These are phyloP conservation scores for Cladosporium sp. DNA, from an alignment of 2,329 filamentous ascomycete genomes.

Conservation along the genomic window DNA sequence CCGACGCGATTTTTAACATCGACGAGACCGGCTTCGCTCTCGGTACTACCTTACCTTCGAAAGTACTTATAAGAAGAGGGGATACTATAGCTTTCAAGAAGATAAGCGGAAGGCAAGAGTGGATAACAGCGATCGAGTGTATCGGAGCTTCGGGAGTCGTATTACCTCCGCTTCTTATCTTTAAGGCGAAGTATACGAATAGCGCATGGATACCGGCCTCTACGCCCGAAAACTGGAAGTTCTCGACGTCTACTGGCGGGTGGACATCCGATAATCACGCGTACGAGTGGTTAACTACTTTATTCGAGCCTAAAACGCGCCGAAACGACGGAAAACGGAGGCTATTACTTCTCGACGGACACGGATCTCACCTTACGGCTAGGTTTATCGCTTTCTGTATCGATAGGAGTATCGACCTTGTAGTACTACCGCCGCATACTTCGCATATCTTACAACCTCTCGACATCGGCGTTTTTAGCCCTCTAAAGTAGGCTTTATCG, in stretches of 20 bases:
- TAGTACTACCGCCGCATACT: no score
- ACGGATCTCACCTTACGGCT: constrained; percentile 4
- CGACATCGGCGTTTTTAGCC: constrained; percentile 10
- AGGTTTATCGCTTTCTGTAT: constrained; percentile 13
- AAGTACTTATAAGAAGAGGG: background rate
- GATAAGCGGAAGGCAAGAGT: no score
- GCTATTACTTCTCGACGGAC: constrained; percentile 4
- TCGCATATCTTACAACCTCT: background rate
- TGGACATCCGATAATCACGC: background rate
- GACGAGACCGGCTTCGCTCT: constrained; percentile 8
- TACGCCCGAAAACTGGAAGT: no score
- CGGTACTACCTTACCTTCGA: background rate
- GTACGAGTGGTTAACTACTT: constrained; percentile 4
- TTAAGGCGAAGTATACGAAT: background rate
- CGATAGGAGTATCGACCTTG: background rate
- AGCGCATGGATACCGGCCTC: no score
- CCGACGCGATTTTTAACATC: constrained; percentile 8
- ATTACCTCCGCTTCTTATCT: constrained; percentile 9
- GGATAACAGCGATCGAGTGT: no score
- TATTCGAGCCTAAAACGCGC: no score
- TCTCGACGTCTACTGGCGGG: no score
- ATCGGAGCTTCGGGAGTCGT: background rate
- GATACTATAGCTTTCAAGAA: no score
- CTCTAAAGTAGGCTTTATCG: background rate
- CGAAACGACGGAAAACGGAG: background rate